phyloP scores from a whole-genome alignment of 2,329 filamentous ascomycete species.

The Exophiala lecanii-corni region DNA sequence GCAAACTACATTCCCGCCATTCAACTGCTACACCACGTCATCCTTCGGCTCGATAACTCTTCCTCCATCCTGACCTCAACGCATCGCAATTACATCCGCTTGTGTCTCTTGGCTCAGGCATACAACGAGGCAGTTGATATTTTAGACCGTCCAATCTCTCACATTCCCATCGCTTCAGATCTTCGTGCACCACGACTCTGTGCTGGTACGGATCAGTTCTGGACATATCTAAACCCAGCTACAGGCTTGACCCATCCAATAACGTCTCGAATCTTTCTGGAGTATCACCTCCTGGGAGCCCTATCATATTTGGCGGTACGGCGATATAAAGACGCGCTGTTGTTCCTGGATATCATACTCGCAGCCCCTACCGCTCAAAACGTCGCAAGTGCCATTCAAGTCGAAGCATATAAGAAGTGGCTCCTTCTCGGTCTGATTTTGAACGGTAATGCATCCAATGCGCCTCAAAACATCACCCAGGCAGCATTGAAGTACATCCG shows the following conservation, averaged over 20 bases:
- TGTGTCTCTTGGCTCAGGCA: constrained; percentile 40
- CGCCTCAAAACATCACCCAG: constrained; percentile 54
- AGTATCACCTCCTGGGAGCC: constrained; percentile 64
- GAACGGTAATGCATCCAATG: constrained; percentile 53
- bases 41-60: constrained; percentile 42
- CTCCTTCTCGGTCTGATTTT: constrained; percentile 69
- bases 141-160: constrained; percentile 38
- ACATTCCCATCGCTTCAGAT: constrained; percentile 35
- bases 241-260: constrained; percentile 39
- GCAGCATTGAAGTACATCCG: constrained; percentile 54
- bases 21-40: constrained; percentile 38
- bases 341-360: constrained; percentile 61
- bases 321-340: constrained; percentile 59
- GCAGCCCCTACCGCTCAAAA: constrained; percentile 61
- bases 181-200: constrained; percentile 28
- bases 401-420: constrained; percentile 91
- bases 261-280: constrained; percentile 45
- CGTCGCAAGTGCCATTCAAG: constrained; percentile 70
- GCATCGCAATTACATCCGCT: constrained; percentile 38
- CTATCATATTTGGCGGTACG: constrained; percentile 59
- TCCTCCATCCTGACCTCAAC: constrained; percentile 41
- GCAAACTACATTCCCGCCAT: constrained; percentile 37
- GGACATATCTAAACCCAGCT: constrained; percentile 33
- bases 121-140: constrained; percentile 39
- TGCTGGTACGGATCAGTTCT: constrained; percentile 28